phyloP scores from a whole-genome alignment of 1,139 yeast genomes.

The Pichia sp. region DNA sequence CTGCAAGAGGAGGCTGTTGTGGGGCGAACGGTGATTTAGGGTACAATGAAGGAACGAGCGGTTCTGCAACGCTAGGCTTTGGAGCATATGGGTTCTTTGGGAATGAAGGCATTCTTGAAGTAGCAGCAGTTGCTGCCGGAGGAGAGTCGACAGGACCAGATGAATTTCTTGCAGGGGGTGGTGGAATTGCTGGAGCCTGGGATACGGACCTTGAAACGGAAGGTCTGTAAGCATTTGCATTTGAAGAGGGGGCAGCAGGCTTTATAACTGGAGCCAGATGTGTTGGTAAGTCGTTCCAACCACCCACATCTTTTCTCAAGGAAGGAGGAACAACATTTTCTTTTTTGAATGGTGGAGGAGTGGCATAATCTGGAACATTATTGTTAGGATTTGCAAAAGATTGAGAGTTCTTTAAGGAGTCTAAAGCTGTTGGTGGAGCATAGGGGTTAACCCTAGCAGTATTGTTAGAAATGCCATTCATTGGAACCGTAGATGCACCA shows the following conservation, averaged over 20 bases:
- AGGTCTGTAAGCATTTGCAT: conserved; percentile 18
- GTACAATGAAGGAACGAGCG: conserved; percentile 18
- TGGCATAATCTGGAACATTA: conserved; percentile 5
- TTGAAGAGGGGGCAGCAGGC: conserved; percentile 23
- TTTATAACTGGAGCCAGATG: conserved; percentile 39
- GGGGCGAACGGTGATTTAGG: conserved; percentile 4
- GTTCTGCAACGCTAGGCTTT: conserved; percentile 24
- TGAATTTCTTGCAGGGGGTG: conserved; percentile 24
- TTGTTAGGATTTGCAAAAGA: conserved; percentile 5
- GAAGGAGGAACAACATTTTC: conserved; percentile 32
- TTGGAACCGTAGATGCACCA: not conserved
- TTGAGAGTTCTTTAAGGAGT: conserved; percentile 26
- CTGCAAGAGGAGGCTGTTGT: conserved; percentile 16
- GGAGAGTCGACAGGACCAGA: conserved; percentile 16
- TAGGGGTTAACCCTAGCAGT: conserved; percentile 24
- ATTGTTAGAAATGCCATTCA: not conserved
- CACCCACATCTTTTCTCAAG: conserved; percentile 62
- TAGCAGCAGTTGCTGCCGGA: conserved; percentile 1
- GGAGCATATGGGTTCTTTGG: conserved; percentile 31
- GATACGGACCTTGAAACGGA: conserved; percentile 23
- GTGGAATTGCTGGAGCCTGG: conserved; percentile 28
- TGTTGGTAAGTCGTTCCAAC: conserved; percentile 94
- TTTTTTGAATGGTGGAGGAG: conserved; percentile 24
- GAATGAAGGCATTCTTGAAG: conserved; percentile 12
- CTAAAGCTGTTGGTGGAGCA: conserved; percentile 32